These are phyloP conservation scores for Glarea lozoyensis DNA, from an alignment of 495 filamentous ascomycete genomes.

Conservation along the genomic window DNA sequence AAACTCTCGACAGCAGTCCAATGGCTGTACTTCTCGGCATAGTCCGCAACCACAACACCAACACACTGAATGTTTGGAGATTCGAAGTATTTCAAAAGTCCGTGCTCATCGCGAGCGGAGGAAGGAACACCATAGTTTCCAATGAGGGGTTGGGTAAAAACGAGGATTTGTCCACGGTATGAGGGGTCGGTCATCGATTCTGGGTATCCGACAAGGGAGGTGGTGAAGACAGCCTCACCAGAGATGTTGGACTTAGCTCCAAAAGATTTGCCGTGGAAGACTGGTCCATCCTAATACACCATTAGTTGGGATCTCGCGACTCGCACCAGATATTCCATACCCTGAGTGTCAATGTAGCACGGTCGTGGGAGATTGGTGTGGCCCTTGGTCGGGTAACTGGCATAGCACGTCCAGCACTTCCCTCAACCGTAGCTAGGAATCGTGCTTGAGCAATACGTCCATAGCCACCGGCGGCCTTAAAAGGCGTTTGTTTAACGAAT, in stretches of 20 bases:
- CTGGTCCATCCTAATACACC: constrained; percentile 61
- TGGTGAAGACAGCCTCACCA: constrained; percentile 93
- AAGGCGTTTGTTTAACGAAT: constrained; percentile 48
- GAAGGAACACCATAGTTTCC: constrained; percentile 97
- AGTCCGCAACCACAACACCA: constrained; percentile 91
- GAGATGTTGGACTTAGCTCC: constrained; percentile 86
- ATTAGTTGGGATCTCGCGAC: constrained; percentile 2
- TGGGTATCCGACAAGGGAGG: constrained; percentile 87
- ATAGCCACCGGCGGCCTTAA: constrained; percentile 33
- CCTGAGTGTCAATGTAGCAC: constrained; percentile 90
- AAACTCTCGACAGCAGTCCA: constrained; percentile 97
- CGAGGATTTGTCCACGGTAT: constrained; percentile 96
- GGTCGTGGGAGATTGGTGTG: constrained; percentile 56
- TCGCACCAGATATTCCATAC: constrained; percentile 32
- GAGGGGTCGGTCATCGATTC: constrained; percentile 98
- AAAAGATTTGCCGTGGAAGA: constrained; percentile 90
- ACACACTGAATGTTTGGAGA: constrained; percentile 94
- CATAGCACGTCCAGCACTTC: constrained; percentile 53
- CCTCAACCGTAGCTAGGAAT: constrained; percentile 61
- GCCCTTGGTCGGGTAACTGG: constrained; percentile 31
- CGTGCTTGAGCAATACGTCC: constrained; percentile 39
- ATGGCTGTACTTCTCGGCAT: constrained; percentile 88
- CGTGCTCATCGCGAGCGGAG: constrained; percentile 62
- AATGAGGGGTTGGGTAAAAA: constrained; percentile 98
- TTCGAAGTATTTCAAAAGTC: constrained; percentile 86